phyloP scores from a whole-genome alignment of 768 basidiomycete species.

The Lyophyllum semitale region DNA sequence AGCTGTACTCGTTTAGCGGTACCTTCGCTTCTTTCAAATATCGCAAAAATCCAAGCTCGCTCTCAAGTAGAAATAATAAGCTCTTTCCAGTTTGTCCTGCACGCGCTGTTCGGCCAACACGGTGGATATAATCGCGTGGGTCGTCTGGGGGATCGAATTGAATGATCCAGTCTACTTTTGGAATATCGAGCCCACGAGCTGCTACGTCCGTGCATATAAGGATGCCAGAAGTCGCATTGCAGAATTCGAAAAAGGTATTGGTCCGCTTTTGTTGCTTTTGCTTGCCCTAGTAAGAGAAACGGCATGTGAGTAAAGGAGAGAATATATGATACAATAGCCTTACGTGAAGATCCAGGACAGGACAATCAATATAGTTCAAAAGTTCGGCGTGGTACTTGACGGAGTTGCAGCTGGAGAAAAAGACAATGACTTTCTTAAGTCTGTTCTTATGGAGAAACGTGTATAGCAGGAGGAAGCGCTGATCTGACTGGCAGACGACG shows the following conservation, averaged over 20 bases:
- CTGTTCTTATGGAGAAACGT: slow-evolving; percentile 96
- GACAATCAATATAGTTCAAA: slow-evolving; percentile 97
- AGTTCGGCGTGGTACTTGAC: slow-evolving; percentile 97
- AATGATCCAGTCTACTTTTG: slow-evolving; percentile 97
- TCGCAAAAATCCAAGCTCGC: slow-evolving; percentile 93
- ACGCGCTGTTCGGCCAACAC: slow-evolving; percentile 96
- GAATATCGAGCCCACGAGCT: slow-evolving; percentile 96
- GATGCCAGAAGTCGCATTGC: slow-evolving; percentile 90
- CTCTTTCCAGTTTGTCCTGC: slow-evolving; percentile 97
- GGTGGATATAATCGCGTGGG: slow-evolving; percentile 97
- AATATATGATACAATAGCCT: too few species aligned
- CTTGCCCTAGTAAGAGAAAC: slow-evolving; percentile 70
- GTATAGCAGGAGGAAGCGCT: slow-evolving; percentile 94
- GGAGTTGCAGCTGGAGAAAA: slow-evolving; percentile 96
- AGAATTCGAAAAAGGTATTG: slow-evolving; percentile 99
- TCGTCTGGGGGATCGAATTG: slow-evolving; percentile 99
- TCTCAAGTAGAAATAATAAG: slow-evolving; percentile 88
- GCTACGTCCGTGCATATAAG: slow-evolving; percentile 98
- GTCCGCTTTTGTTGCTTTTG: slow-evolving; percentile 99
- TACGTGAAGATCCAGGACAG: slow-evolving; percentile 92
- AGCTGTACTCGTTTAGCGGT: slow-evolving; percentile 94
- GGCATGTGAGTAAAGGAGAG: slow-evolving; percentile 1
- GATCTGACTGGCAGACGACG: slow-evolving; percentile 94
- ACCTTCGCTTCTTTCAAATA: slow-evolving; percentile 98
- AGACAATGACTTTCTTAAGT: slow-evolving; percentile 98